phyloP scores from a whole-genome alignment of 805 yeast genomes.

The Tetrapisispora namnaoensis region DNA sequence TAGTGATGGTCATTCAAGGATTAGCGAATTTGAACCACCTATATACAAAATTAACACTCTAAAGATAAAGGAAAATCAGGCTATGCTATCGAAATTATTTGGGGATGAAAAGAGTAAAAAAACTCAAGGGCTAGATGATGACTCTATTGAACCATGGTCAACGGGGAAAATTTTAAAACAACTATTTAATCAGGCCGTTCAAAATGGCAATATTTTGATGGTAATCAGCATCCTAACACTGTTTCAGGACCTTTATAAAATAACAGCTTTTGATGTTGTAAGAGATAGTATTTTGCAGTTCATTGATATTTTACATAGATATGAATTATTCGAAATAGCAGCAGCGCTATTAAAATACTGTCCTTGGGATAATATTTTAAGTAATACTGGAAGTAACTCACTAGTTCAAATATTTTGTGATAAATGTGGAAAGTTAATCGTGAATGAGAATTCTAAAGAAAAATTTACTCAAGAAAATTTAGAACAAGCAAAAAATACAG shows the following conservation, averaged over 20 bases:
- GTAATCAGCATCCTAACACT: slow-evolving; percentile 21
- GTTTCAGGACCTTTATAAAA: slow-evolving; percentile 24
- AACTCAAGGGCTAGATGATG: neutral
- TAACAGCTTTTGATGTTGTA: slow-evolving; percentile 19
- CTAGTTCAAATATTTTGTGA: slow-evolving; percentile 50
- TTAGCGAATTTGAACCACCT: neutral
- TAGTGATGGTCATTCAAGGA: slow-evolving; percentile 2
- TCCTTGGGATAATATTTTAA: slow-evolving; percentile 26
- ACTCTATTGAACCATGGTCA: slow-evolving; percentile 24
- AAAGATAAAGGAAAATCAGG: slow-evolving; percentile 1
- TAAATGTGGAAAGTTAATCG: slow-evolving; percentile 46
- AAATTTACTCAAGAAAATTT: slow-evolving; percentile 16
- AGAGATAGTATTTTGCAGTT: slow-evolving; percentile 26
- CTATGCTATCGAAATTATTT: neutral
- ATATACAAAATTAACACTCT: neutral
- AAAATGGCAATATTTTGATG: slow-evolving; percentile 24
- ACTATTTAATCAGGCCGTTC: slow-evolving; percentile 24
- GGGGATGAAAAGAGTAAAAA: neutral
- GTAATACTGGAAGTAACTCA: slow-evolving; percentile 23
- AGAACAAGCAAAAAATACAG: slow-evolving; percentile 13
- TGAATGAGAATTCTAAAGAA: slow-evolving; percentile 47
- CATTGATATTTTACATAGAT: slow-evolving; percentile 22
- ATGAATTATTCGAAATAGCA: slow-evolving; percentile 28
- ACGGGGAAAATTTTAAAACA: slow-evolving; percentile 22
- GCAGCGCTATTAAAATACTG: slow-evolving; percentile 27